Base-by-base conservation (phyloP, 306 rosid genomes). In the Corylus heterophylla region DNA sequence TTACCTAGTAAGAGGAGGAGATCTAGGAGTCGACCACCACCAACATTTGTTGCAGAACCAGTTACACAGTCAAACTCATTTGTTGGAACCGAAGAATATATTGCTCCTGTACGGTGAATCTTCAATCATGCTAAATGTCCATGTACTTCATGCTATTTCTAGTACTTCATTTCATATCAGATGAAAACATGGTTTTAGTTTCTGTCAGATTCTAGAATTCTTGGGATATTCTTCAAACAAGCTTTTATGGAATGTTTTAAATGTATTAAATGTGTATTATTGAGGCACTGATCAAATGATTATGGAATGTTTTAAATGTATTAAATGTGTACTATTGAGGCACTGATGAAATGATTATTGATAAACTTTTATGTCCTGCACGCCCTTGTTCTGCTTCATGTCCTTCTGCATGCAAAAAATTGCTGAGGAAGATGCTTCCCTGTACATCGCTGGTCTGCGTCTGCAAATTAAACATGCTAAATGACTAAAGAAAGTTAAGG, bases 11-110 rank as follows among this genome's bases (percentile, higher is more conserved):
- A 54, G 3, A 87, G 91, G 79, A 85, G 87, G 77, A 85, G 79
- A 88, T 90, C 92, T 25, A 82, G 88, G 59, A 90, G 85, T 87
- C 89, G 83, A 81, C 90, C 91, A 29, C 84, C 89, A 5, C 98
- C 97, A 39, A 79, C 63, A 77, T 89, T 95, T 87, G 86, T 95
- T 66, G 92, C 93, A 3, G 97, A 95, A 77, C 98, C 98, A 55
- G 72, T 59, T 74, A 37, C 84, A 73, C 92, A 92, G 39, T 89
- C 97, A 44, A 92, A 92, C 79, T 95, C 98, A 35, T 92, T 95
- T 75, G 93, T 95, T 69, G 98, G 98, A 88, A 95, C 98, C 42
- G 98, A 92, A 86, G 98, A 95, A 82, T 95, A 95, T 78, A 91
- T 95, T 81, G 92, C 98, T 78, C 98, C 98, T 78, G 98, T 95